phyloP scores from a whole-genome alignment of 2,329 filamentous ascomycete species.

The Botrytis sinoallii region DNA sequence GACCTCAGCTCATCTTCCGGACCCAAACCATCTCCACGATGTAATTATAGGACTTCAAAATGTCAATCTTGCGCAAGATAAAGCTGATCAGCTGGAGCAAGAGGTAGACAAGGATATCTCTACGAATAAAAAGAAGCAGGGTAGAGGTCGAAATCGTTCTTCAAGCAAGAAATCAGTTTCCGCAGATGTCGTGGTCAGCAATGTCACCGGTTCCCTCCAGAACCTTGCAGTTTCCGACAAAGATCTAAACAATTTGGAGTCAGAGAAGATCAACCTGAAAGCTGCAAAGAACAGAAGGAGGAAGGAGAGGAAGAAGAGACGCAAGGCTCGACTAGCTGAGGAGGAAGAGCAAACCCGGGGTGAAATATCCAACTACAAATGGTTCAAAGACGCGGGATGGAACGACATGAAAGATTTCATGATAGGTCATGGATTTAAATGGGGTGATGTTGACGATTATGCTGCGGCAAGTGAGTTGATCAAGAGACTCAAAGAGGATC shows the following conservation, averaged over 20 bases:
- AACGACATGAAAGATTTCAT: slow-evolving; percentile 5
- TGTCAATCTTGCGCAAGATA: background rate
- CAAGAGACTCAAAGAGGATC: background rate
- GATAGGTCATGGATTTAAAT: background rate
- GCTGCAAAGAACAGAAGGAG: background rate
- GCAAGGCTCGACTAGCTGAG: background rate
- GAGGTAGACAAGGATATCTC: background rate
- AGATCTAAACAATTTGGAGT: background rate
- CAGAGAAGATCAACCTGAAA: background rate
- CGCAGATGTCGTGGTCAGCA: background rate
- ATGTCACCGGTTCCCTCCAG: background rate
- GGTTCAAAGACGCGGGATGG: background rate
- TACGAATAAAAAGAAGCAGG: background rate
- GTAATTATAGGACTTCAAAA: background rate
- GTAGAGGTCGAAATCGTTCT: background rate
- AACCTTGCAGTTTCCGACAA: background rate
- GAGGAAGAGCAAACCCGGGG: background rate
- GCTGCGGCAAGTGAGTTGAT: slow-evolving; percentile 1
- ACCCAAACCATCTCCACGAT: background rate
- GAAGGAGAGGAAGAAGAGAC: slow-evolving; percentile 2
- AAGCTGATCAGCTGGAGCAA: background rate
- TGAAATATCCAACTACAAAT: background rate
- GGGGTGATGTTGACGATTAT: background rate
- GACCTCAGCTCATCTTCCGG: background rate
- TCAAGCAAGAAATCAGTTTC: background rate